phyloP scores from a whole-genome alignment of 2,329 filamentous ascomycete genomes.

The Cladosporium sp. region DNA sequence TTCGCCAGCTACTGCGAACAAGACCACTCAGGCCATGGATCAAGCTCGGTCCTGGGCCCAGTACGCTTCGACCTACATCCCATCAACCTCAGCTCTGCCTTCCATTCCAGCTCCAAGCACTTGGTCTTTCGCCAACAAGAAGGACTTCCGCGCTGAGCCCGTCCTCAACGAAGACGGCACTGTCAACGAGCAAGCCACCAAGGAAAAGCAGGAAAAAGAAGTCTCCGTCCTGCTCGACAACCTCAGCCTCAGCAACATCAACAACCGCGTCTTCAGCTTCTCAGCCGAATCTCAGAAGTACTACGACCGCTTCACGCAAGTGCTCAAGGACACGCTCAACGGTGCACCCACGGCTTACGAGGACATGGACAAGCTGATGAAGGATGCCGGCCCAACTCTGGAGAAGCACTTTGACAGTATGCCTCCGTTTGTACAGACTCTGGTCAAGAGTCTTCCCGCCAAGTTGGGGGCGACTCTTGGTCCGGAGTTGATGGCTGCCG shows the following conservation, averaged over 20 bases:
- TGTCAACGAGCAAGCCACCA: conserved; percentile 39
- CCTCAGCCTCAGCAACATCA: conserved; percentile 77
- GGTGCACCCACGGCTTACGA: conserved; percentile 91
- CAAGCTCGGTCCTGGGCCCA: conserved; percentile 33
- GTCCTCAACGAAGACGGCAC: conserved; percentile 40
- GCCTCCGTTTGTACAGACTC: conserved; percentile 77
- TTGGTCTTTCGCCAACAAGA: conserved; percentile 30
- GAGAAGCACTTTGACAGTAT: conserved; percentile 67
- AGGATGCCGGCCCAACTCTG: conserved; percentile 62
- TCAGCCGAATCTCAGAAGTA: conserved; percentile 82
- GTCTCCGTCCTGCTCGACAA: conserved; percentile 77
- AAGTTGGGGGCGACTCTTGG: conserved; percentile 75
- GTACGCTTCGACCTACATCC: conserved; percentile 33
- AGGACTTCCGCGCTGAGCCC: conserved; percentile 36
- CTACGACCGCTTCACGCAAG: conserved; percentile 78
- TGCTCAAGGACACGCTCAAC: conserved; percentile 88
- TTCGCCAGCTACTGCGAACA: background rate
- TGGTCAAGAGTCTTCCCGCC: conserved; percentile 79
- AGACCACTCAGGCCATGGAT: conserved; percentile 14
- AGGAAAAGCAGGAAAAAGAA: conserved; percentile 65
- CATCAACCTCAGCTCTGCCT: conserved; percentile 22
- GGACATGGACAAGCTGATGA: conserved; percentile 73
- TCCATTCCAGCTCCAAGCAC: conserved; percentile 25
- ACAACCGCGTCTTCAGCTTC: conserved; percentile 82
- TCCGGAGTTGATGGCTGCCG: conserved; percentile 79